phyloP scores from a whole-genome alignment of 139 green algal genomes.

The Auxenochlorella pyrenoidosa region DNA sequence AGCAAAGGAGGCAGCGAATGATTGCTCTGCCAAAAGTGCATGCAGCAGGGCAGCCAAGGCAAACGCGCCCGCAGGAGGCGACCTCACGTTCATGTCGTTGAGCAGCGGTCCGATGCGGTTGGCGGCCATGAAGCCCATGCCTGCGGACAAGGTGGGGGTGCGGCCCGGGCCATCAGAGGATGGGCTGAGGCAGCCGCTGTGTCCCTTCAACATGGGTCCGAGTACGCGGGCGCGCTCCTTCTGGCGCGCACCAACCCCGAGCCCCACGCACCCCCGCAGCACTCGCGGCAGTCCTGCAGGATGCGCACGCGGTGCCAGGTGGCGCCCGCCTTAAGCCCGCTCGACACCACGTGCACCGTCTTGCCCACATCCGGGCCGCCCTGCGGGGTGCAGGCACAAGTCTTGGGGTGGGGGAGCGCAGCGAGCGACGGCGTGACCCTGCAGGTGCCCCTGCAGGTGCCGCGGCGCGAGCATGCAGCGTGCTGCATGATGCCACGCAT shows the following conservation, averaged over 20 bases:
- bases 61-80: too few relatives aligned
- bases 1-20: too few relatives aligned
- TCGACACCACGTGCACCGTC: conserved; percentile 82
- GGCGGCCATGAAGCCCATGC: conserved; percentile 79
- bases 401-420: background rate
- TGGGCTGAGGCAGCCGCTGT: background rate
- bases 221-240: too few relatives aligned
- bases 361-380: conserved; percentile 70
- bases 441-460: too few relatives aligned
- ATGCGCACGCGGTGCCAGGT: conserved; percentile 83
- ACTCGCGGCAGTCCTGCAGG: conserved; percentile 84
- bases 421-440: too few relatives aligned
- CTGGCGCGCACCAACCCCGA: too few relatives aligned
- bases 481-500: background rate
- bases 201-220: background rate
- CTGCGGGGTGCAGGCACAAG: conserved; percentile 35
- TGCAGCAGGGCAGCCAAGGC: too few relatives aligned
- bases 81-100: conserved; percentile 88
- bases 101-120: conserved; percentile 90
- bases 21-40: too few relatives aligned
- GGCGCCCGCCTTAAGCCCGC: conserved; percentile 86
- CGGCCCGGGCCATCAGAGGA: background rate
- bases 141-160: background rate
- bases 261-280: conserved; percentile 68
- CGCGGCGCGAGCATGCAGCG: background rate